Evolutionary conservation across 768 basidiomycete genomes (phyloP).

Genomic region (Leccinum sublutescens): DNA sequence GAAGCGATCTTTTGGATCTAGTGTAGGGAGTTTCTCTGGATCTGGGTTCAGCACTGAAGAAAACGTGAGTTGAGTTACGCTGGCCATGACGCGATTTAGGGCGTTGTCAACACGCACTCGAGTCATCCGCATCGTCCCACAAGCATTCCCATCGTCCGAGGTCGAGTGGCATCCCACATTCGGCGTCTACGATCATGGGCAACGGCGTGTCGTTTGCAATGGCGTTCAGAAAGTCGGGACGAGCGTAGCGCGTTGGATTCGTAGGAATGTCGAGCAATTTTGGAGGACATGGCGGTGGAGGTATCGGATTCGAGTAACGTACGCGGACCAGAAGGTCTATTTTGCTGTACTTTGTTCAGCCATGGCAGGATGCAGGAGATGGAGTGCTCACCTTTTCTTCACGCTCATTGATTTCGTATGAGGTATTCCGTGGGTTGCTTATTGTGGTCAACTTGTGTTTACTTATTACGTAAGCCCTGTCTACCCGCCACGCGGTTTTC

Average conservation of each 20-base stretch:
- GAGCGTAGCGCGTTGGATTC: slow-evolving; percentile 81
- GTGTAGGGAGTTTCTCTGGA: slow-evolving; percentile 49
- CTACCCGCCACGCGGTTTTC: background rate
- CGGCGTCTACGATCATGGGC: slow-evolving; percentile 96
- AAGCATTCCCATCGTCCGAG: slow-evolving; percentile 78
- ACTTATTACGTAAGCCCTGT: background rate
- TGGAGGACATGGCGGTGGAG: slow-evolving; percentile 95
- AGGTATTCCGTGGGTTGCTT: slow-evolving; percentile 12
- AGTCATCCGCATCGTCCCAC: slow-evolving; percentile 76
- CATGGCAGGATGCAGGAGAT: background rate
- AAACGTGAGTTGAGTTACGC: background rate
- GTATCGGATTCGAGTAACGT: slow-evolving; percentile 91
- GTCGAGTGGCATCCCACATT: slow-evolving; percentile 95
- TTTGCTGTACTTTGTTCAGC: slow-evolving; percentile 45
- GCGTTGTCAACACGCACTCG: slow-evolving; percentile 38
- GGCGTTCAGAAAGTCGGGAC: slow-evolving; percentile 79
- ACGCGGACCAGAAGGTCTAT: slow-evolving; percentile 91
- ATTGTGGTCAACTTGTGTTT: slow-evolving; percentile 13
- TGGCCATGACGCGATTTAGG: background rate
- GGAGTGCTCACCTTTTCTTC: slow-evolving; percentile 48
- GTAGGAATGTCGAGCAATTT: slow-evolving; percentile 93
- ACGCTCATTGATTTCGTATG: slow-evolving; percentile 42
- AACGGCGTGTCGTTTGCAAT: slow-evolving; percentile 78
- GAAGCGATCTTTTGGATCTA: slow-evolving; percentile 76
- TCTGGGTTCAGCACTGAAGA: slow-evolving; percentile 63